phyloP scores from a whole-genome alignment of 1,284 basidiomycete species.

The Malassezia brasiliensis region DNA sequence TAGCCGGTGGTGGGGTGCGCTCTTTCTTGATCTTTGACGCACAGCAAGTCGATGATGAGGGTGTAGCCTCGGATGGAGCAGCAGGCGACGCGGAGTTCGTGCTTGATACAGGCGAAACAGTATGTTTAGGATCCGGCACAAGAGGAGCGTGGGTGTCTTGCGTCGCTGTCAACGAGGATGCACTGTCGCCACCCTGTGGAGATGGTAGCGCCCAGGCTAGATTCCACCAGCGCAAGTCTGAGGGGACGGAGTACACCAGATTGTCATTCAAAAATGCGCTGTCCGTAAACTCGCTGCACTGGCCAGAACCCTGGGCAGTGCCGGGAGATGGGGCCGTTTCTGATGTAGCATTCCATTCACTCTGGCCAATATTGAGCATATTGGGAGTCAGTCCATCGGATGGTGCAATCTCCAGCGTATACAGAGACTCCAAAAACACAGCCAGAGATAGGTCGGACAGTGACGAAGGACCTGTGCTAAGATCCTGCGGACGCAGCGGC shows the following conservation, averaged over 20 bases:
- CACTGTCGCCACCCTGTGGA: neutral
- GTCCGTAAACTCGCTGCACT: neutral
- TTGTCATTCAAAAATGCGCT: conserved; percentile 29
- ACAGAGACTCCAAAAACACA: conserved; percentile 42
- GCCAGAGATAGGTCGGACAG: conserved; percentile 33
- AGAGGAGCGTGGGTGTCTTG: neutral
- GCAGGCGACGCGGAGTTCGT: neutral
- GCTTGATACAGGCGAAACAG: neutral
- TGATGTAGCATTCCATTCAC: neutral
- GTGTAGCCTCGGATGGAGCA: neutral
- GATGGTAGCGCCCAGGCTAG: conserved; percentile 19
- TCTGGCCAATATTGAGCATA: neutral
- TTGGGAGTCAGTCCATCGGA: conserved; percentile 24
- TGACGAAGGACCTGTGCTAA: neutral
- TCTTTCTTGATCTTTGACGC: neutral
- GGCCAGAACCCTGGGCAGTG: too few species aligned
- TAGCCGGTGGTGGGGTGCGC: neutral
- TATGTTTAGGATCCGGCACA: neutral
- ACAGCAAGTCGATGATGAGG: neutral
- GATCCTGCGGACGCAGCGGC: neutral
- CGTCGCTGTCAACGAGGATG: neutral
- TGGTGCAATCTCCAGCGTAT: conserved; percentile 40
- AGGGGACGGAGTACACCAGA: conserved; percentile 41
- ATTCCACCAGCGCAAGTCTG: conserved; percentile 46
- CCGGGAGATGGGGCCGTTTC: too few species aligned